Percentiles rank a stretch among this genome's conserved stretches.
Evolutionary conservation across 805 yeast species (phyloP).

Genomic region (Kurtzmaniella fragi): DNA sequence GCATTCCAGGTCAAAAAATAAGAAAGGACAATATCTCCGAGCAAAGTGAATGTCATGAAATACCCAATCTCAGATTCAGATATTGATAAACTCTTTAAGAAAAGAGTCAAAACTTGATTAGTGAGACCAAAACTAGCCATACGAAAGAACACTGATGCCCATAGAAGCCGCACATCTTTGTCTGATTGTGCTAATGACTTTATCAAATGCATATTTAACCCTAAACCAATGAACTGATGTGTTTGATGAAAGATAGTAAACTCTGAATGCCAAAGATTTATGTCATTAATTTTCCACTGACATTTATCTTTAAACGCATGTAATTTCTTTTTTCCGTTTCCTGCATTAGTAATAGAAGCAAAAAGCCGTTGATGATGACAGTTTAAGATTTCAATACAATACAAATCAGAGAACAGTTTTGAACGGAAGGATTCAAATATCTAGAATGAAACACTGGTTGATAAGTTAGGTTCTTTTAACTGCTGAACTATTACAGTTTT

Average conservation of each 20-base stretch:
- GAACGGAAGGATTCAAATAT: no score
- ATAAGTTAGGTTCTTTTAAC: no score
- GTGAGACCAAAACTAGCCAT: slow-evolving; percentile 74
- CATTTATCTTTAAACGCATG: no score
- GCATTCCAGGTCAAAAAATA: slow-evolving; percentile 74
- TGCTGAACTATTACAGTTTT: no score
- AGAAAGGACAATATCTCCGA: slow-evolving; percentile 75
- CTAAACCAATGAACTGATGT: background rate
- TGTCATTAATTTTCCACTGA: no score
- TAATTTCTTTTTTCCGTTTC: no score
- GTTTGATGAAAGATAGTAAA: background rate
- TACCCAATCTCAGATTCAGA: slow-evolving; percentile 60
- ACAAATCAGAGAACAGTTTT: no score
- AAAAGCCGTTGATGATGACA: no score
- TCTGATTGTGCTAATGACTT: slow-evolving; percentile 34
- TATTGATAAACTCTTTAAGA: slow-evolving; percentile 50
- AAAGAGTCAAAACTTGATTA: slow-evolving; percentile 71
- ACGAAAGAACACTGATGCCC: slow-evolving; percentile 66
- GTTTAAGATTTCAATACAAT: no score
- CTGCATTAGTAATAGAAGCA: no score
- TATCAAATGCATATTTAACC: slow-evolving; percentile 24
- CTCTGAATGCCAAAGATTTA: no score
- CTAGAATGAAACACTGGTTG: no score
- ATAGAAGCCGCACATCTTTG: slow-evolving; percentile 56
- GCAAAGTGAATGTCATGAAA: slow-evolving; percentile 75